Conservation (phyloP, 371 early-diverging fungal species). For the Dinochytrium kinnereticum region DNA sequence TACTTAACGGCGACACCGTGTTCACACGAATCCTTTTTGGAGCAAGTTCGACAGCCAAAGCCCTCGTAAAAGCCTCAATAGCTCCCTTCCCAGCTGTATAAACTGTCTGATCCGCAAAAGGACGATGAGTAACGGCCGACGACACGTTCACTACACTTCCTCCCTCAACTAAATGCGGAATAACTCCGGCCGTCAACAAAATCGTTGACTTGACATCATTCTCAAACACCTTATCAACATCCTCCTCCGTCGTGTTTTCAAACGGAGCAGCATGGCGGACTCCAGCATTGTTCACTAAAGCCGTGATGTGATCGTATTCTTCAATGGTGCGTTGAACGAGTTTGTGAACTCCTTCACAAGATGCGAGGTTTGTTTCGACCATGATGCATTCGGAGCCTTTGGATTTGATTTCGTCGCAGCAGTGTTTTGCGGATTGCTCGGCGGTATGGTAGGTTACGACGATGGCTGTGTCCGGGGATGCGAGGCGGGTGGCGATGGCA, state of each 20-base stretch:
- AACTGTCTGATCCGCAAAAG: slow-evolving; percentile 26
- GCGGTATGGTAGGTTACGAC: slow-evolving; percentile 16
- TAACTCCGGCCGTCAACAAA: slow-evolving; percentile 47
- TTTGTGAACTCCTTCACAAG: neutral
- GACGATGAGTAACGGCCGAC: slow-evolving; percentile 23
- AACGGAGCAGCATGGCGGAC: slow-evolving; percentile 44
- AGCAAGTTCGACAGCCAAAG: slow-evolving; percentile 65
- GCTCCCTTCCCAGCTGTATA: slow-evolving; percentile 48
- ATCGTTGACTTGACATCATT: slow-evolving; percentile 61
- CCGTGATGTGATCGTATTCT: slow-evolving; percentile 60
- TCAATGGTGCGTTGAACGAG: slow-evolving; percentile 20
- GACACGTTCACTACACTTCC: slow-evolving; percentile 34
- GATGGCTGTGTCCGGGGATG: slow-evolving; percentile 11
- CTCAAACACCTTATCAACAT: slow-evolving; percentile 53
- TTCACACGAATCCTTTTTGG: slow-evolving; percentile 66
- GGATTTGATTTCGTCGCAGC: neutral
- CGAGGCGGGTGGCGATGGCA: slow-evolving; percentile 20
- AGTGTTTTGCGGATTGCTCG: neutral
- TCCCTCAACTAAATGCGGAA: slow-evolving; percentile 27
- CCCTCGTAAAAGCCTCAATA: slow-evolving; percentile 68
- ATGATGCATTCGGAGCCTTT: slow-evolving; percentile 15
- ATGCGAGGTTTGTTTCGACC: slow-evolving; percentile 12
- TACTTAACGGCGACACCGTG: slow-evolving; percentile 46
- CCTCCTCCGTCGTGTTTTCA: slow-evolving; percentile 43
- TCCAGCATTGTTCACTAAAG: slow-evolving; percentile 69